Percentiles rank a stretch among this genome's conserved stretches.
These are phyloP conservation scores for Pharnaceum exiguum DNA, from an alignment of 148 eudicot species.

Conservation along the genomic window DNA sequence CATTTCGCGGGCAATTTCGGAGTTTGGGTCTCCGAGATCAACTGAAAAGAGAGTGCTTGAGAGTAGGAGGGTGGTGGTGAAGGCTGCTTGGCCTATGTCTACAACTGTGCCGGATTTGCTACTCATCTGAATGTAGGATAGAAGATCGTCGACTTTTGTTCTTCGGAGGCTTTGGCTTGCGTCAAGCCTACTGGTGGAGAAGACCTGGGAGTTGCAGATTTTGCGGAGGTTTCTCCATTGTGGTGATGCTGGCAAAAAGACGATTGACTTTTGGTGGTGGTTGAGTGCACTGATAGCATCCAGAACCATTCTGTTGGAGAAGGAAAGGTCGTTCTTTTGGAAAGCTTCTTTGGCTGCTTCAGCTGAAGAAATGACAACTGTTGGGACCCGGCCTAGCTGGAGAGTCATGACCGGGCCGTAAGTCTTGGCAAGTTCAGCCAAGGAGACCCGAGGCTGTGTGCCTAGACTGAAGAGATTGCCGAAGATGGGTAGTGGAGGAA, in stretches of 20 bases:
- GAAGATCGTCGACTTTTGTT: neutral
- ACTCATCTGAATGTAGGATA: slow-evolving; percentile 8
- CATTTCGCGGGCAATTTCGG: slow-evolving; percentile 32
- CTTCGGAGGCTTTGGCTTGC: slow-evolving; percentile 11
- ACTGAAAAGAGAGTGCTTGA: slow-evolving; percentile 47
- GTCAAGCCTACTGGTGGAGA: slow-evolving; percentile 10
- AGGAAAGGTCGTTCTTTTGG: slow-evolving; percentile 5
- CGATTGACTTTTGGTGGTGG: slow-evolving; percentile 6
- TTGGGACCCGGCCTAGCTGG: slow-evolving; percentile 15
- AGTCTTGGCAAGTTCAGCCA: slow-evolving; percentile 22
- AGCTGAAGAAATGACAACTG: slow-evolving; percentile 22
- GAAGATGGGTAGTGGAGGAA: slow-evolving; percentile 1
- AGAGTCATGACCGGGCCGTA: slow-evolving; percentile 19
- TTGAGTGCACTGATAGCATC: slow-evolving; percentile 13
- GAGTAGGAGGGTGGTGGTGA: slow-evolving; percentile 27
- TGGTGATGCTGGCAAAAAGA: slow-evolving; percentile 5
- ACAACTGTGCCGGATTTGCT: slow-evolving; percentile 25
- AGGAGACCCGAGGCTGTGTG: slow-evolving; percentile 12
- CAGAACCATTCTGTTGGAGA: slow-evolving; percentile 5
- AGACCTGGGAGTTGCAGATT: slow-evolving; percentile 2
- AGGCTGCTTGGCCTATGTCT: slow-evolving; percentile 41
- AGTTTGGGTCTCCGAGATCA: slow-evolving; percentile 33
- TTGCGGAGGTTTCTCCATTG: slow-evolving; percentile 5
- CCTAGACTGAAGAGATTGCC: slow-evolving; percentile 18
- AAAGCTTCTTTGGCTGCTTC: slow-evolving; percentile 17